Evolutionary conservation across 768 basidiomycete genomes (phyloP), one percentile per base, ranked within the genome.

Genomic region (Russula compacta): DNA sequence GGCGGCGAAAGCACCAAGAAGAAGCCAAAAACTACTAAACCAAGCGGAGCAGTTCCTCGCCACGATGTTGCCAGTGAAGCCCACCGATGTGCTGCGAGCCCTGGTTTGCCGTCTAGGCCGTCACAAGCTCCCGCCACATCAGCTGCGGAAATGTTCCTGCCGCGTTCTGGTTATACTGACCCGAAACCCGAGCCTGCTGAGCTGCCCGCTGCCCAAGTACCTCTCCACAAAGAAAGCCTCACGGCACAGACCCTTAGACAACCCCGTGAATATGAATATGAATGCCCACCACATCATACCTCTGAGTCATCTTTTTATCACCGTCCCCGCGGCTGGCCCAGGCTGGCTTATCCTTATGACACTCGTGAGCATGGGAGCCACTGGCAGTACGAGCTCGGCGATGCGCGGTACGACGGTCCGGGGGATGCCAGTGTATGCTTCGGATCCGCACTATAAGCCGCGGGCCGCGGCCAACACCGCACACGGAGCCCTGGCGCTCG

Each of bases 131-230:
- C 24, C 12, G 1, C 6, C n/a, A 12, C 8, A 2, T 21, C 42
- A 3, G 7, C 48, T 1, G n/a, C 11, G 36, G 21, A 42, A 9
- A 56, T 56, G 0, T 36, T 61, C 24, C 15, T 61, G 3, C 60
- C 60, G 10, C 60, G 60, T 14, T 42, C 70, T 70, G 7, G 73
- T 70, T 52, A 51, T 57, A 54, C 64, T 32, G 46, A 62, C 29
- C n/a, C 46, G 0, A 63, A 62, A 51, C 35, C 43, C 40, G 48
- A 60, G 47, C 54, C 56, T 53, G 59, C 59, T 33, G 58, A 59
- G 24, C 24, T 29, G 3, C 3, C 1, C 24, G 24, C 24, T 29
- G 24, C 24, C 24, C 24, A 3, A 29, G 24, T 29, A 29, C 24
- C 3, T 29, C 24, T 29, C 24, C 24, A 29, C 24, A 29, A 29